Evolutionary conservation across 2,329 filamentous ascomycete genomes (phyloP), one percentile per base, ranked within the genome.

Genomic region (Chaetomium strumarium): DNA sequence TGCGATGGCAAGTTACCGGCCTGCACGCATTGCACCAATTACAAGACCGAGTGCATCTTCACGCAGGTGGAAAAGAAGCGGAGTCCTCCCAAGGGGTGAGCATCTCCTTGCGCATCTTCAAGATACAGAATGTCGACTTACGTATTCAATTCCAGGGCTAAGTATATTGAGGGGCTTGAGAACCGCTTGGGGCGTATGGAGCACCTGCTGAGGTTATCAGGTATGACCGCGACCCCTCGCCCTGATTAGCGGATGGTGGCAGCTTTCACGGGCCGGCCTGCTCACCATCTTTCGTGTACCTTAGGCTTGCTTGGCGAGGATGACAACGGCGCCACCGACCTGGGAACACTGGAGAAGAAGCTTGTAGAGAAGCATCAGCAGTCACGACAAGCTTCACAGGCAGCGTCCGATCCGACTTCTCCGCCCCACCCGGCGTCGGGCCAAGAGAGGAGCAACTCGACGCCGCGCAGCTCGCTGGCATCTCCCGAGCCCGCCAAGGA

Each of bases 1-100:
- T 97, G 92, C 71, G 93, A 97, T 67, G 92, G 93, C 61, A 96
- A 95, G 73, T 83, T 95, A 72, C 92, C 93, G 36, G 84, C 90
- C 55, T 99, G 93, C 71, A 91, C 89, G 8, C 93, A 97, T 71
- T 99, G 92, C 70, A 86, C 87, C 68, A 97, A 96, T 70, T 96
- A 96, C 76, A 96, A 96, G 77, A 96, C 91, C 5, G 90, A 96
- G 63, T 99, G 92, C 69, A 82, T 96, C 62, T 97, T 97, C 67
- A 97, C 93, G 0, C 90, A 96, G 68, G 91, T 97, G 36, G 93
- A 99, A 75, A 99, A 99, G 83, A 99, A 99, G 78, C 82, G 93
- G 54, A 93, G 88, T 69, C 92, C 93, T 49, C 93, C 92, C 1
- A 99, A 97, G 77, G 92, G 93, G 90, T 95, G 79, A 60, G 80